Base-by-base conservation (phyloP, 2,329 filamentous ascomycete species). In the Diplodia sapinea region DNA sequence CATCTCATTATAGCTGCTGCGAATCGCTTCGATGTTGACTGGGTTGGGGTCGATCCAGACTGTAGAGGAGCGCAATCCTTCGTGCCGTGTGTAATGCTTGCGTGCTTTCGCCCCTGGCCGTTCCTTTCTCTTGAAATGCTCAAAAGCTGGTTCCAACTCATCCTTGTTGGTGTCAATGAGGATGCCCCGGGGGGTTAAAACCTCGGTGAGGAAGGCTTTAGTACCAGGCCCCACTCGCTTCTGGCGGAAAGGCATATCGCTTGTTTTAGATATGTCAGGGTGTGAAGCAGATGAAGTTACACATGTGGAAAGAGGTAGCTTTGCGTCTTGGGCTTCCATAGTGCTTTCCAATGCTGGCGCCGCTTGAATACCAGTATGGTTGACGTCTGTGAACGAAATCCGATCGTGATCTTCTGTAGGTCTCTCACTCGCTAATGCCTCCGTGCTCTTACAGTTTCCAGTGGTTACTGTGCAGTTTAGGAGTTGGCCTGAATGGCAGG, bases 141-240 rank as follows among this genome's bases (percentile, higher is more conserved):
- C 29, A 12, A 55, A 33, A 15, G 51, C 51, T 36, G 51, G 31
- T 36, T 55, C 51, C 26, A 20, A 3, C 29, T 55, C 31, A 29
- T 26, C 13, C 51, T 55, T 26, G 6, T 36, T 7, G 26, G 29
- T 36, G 29, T 55, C 29, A 26, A 55, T 55, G 13, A 33, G 51
- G 51, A 55, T 55, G 15, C 51, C 51, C 4, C 51, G 29, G 51
- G 51, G 51, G 51, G 29, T 55, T n/a, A 55, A 36, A 15, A 55
- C 51, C 12, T 55, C 29, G 29, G 51, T 55, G 26, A 55, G 29
- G 29, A 55, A 55, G 15, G 29, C 31, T 6, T 29, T 33, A 26
- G 51, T 55, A 8, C 51, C 29, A 55, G 31, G 51, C 23, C 26
- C 51, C 13, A 29, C 31, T 33, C 15, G 12, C 12, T 29, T 55